Evolutionary conservation across 2,329 filamentous ascomycete species (phyloP).

Genomic region (Metarhizium brunneum): DNA sequence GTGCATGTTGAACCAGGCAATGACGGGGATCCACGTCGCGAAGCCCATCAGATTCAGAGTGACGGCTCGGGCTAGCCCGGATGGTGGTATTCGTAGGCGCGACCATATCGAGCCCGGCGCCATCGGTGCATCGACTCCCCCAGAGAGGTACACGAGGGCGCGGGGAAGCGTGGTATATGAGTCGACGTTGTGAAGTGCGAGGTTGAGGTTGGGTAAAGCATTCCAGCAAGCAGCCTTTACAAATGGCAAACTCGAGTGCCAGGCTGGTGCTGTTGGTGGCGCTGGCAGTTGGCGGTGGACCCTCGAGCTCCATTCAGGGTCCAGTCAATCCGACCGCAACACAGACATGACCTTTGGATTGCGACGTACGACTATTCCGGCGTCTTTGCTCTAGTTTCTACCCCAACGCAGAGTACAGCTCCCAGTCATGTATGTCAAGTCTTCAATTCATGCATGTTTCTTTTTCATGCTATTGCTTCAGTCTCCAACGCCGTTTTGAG

Average conservation of each 20-base stretch:
- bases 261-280: too few relatives aligned
- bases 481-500: constrained; percentile 4
- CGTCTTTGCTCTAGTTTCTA: neutral
- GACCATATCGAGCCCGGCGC: constrained; percentile 21
- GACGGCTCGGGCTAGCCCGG: constrained; percentile 22
- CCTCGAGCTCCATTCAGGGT: too few relatives aligned
- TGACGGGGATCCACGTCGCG: constrained; percentile 52
- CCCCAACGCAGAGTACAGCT: neutral
- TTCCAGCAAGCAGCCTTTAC: too few relatives aligned
- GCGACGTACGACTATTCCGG: too few relatives aligned
- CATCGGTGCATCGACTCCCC: neutral
- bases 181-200: too few relatives aligned
- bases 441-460: neutral
- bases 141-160: neutral
- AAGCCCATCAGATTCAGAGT: constrained; percentile 40
- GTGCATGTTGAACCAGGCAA: constrained; percentile 52
- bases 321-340: too few relatives aligned
- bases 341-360: too few relatives aligned
- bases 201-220: too few relatives aligned
- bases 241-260: too few relatives aligned
- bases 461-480: neutral
- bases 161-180: neutral
- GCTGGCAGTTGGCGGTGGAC: too few relatives aligned
- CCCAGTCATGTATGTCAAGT: neutral
- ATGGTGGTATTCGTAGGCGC: constrained; percentile 16